Percentiles rank a stretch among this genome's conserved stretches.
Evolutionary conservation across 805 yeast genomes (phyloP).

Genomic region (Nakazawaea wyomingensis): DNA sequence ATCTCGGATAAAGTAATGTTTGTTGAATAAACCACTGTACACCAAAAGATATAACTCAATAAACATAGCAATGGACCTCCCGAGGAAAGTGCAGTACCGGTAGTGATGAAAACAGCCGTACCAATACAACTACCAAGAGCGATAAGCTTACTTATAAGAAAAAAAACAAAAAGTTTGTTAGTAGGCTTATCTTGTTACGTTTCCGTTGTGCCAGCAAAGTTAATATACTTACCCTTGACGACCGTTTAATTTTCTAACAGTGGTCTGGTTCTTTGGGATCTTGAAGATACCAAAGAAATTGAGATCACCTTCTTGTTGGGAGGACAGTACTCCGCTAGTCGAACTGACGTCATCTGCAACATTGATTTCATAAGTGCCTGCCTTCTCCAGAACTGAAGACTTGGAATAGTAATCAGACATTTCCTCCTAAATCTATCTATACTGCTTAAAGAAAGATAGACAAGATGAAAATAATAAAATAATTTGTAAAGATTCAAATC

Average conservation of each 20-base stretch:
- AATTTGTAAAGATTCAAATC: too few relatives aligned
- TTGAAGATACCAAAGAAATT: conserved; percentile 11
- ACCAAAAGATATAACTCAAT: conserved; percentile 65
- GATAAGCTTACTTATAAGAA: conserved; percentile 43
- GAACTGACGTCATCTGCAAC: not conserved
- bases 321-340: not conserved
- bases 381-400: conserved; percentile 1
- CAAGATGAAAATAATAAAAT: too few relatives aligned
- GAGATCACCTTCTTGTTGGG: not conserved
- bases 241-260: conserved; percentile 7
- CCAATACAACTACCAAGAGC: conserved; percentile 83
- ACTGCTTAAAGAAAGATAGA: too few relatives aligned
- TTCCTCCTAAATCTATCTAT: too few relatives aligned
- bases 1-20: conserved; percentile 74
- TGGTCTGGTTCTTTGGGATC: conserved; percentile 9
- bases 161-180: conserved; percentile 21
- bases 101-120: conserved; percentile 71
- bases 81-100: conserved; percentile 54
- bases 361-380: conserved; percentile 1
- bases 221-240: conserved; percentile 9
- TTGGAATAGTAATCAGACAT: not conserved
- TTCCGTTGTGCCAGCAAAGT: too few relatives aligned
- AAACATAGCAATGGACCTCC: conserved; percentile 71
- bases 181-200: not conserved
- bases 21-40: conserved; percentile 59